Base-by-base conservation (phyloP, 1,284 basidiomycete genomes). In the Cystobasidium sp. region DNA sequence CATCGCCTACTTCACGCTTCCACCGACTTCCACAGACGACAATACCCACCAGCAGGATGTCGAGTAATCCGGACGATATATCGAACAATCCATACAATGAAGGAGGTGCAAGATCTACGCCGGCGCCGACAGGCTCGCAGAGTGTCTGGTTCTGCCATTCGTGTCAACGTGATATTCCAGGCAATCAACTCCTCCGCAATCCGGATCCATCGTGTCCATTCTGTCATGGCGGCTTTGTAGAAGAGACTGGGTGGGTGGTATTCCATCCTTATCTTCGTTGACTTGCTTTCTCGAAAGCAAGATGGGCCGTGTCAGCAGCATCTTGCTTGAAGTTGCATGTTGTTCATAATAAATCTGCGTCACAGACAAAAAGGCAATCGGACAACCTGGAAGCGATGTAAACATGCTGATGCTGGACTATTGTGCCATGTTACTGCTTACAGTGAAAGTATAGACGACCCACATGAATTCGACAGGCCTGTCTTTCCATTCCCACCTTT, bases 371-470 rank as follows among this genome's bases (percentile, higher is more conserved):
- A 47, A 63, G 44, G 64, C 64, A 52, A 66, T 51, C 64, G 49
- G 59, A 55, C 37, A 31, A 56, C 44, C 22, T 39, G 58, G 55
- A 61, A 63, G 31, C 16, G 3, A 41, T 43, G 37, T 20, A 6
- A 22, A n/a, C 10, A 41, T 52, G 61, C 69, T 51, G 66, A 68
- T 20, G n/a, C 49, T 20, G 44, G 44, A 24, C 22, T 22, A n/a
- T 44, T 22, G 9, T 16, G n/a, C 43, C 6, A 18, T 16, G 5
- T 41, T 24, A 24, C 7, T 22, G 1, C 9, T 20, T 31, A 5
- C 43, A 73, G 70, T 5, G 70, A 73, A 49, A 73, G 70, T 44
- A n/a, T 58, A 24, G 70, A 73, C 46, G 70, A 73, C 59, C 70
- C 70, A 20, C 70, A 73, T 52, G 51, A 64, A 16, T 73, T 73